Evolutionary conservation across 2,329 filamentous ascomycete genomes (phyloP).

Genomic region (Periconia digitata): DNA sequence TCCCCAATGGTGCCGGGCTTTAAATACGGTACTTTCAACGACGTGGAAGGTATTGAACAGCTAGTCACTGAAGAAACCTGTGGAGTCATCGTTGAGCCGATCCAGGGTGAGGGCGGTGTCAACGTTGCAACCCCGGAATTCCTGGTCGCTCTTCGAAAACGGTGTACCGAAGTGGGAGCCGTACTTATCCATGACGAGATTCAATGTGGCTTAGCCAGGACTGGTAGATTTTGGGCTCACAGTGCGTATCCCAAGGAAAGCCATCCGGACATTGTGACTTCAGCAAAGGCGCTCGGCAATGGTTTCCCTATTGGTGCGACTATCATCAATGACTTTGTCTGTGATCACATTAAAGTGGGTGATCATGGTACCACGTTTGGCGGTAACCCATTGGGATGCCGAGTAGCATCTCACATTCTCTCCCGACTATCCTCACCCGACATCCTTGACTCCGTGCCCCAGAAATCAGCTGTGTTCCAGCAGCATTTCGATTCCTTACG

Average conservation of each 20-base stretch:
- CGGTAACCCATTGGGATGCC: constrained; percentile 83
- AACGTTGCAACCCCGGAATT: constrained; percentile 83
- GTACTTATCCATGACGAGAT: constrained; percentile 96
- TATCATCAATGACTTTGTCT: constrained; percentile 66
- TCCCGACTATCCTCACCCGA: constrained; percentile 69
- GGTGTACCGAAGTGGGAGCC: constrained; percentile 84
- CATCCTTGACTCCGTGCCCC: constrained; percentile 68
- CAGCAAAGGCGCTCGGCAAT: constrained; percentile 94
- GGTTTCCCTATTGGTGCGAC: constrained; percentile 93
- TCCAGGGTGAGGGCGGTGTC: constrained; percentile 95
- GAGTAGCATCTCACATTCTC: constrained; percentile 85
- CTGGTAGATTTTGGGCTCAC: constrained; percentile 90
- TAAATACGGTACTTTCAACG: constrained; percentile 82
- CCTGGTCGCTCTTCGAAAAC: constrained; percentile 75
- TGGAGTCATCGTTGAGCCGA: constrained; percentile 93
- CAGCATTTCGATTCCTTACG: constrained; percentile 60
- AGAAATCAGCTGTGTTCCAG: constrained; percentile 65
- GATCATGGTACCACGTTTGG: constrained; percentile 96
- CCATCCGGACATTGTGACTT: constrained; percentile 91
- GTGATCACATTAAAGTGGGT: constrained; percentile 68
- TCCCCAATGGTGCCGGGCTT: constrained; percentile 95
- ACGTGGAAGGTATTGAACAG: constrained; percentile 68
- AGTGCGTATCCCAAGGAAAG: constrained; percentile 70
- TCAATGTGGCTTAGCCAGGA: constrained; percentile 87
- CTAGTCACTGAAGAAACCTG: constrained; percentile 85